phyloP scores from a whole-genome alignment of 768 basidiomycete genomes.

The Lentinula detonsa region DNA sequence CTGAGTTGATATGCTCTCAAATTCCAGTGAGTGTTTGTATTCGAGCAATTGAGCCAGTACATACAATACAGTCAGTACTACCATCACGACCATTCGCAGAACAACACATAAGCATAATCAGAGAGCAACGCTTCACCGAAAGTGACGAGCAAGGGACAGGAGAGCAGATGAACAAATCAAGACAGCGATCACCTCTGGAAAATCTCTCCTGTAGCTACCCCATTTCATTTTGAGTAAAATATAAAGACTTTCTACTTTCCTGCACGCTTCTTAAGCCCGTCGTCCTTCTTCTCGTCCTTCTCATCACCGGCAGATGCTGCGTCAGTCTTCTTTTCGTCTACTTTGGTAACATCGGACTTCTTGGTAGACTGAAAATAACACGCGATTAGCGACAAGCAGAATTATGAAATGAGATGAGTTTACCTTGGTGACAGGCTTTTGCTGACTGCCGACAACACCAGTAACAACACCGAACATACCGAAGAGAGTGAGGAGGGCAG shows the following conservation, averaged over 20 bases:
- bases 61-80: background rate
- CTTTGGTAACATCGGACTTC: conserved; percentile 65
- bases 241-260: conserved; percentile 21
- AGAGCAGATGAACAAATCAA: background rate
- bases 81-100: background rate
- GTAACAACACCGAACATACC: conserved; percentile 80
- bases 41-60: background rate
- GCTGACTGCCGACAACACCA: conserved; percentile 68
- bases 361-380: conserved; percentile 48
- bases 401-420: conserved; percentile 9
- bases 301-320: conserved; percentile 64
- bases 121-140: background rate
- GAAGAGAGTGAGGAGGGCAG: conserved; percentile 72
- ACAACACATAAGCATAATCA: background rate
- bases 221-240: background rate
- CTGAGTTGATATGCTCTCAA: background rate
- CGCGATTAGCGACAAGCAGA: conserved; percentile 2
- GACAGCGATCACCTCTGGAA: background rate
- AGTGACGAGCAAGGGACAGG: background rate
- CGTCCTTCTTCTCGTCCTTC: conserved; percentile 63
- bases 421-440: conserved; percentile 69
- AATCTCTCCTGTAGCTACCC: background rate
- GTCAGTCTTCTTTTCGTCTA: conserved; percentile 61
- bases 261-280: conserved; percentile 62
- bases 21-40: background rate